Percentiles rank a stretch among this genome's conserved stretches.
phyloP scores from a whole-genome alignment of 768 basidiomycete species.

The Brasilioporus rufonigricans region DNA sequence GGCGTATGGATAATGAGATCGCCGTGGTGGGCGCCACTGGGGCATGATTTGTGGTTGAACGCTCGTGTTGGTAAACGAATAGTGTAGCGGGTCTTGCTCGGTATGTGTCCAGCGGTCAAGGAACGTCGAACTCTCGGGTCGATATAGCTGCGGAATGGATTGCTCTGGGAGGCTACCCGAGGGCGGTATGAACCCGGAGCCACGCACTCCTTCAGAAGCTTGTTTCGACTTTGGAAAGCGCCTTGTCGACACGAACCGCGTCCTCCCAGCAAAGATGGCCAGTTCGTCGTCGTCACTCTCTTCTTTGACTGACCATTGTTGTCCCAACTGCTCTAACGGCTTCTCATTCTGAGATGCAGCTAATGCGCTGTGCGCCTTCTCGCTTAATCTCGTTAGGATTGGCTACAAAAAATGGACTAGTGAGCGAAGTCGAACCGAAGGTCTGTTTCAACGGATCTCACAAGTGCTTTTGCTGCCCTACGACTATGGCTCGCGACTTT shows the following conservation, averaged over 20 bases:
- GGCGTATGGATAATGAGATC: slow-evolving; percentile 28
- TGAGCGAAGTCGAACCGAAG: slow-evolving; percentile 1
- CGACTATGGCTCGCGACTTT: slow-evolving; percentile 58
- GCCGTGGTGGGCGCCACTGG: slow-evolving; percentile 29
- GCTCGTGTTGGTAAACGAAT: slow-evolving; percentile 4
- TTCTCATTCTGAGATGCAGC: slow-evolving; percentile 40
- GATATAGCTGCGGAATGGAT: slow-evolving; percentile 11
- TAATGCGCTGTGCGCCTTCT: slow-evolving; percentile 64
- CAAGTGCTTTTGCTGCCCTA: slow-evolving; percentile 64
- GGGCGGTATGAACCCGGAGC: slow-evolving; percentile 1
- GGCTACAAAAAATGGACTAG: slow-evolving; percentile 33
- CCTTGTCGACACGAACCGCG: slow-evolving; percentile 55
- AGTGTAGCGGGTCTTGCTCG: slow-evolving; percentile 16
- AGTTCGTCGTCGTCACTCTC: slow-evolving; percentile 61
- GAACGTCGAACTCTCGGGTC: slow-evolving; percentile 12
- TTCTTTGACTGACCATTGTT: slow-evolving; percentile 52
- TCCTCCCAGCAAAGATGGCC: slow-evolving; percentile 66
- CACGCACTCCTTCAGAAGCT: slow-evolving; percentile 3
- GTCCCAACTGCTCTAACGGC: slow-evolving; percentile 28
- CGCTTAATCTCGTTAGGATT: slow-evolving; percentile 56
- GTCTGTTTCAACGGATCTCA: slow-evolving; percentile 30
- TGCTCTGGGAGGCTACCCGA: neutral
- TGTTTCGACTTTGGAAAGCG: slow-evolving; percentile 27
- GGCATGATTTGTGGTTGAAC: slow-evolving; percentile 13
- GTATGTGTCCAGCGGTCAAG: slow-evolving; percentile 14